These are phyloP conservation scores for Exophiala spinifera DNA, from an alignment of 2,329 filamentous ascomycete genomes.

Conservation along the genomic window DNA sequence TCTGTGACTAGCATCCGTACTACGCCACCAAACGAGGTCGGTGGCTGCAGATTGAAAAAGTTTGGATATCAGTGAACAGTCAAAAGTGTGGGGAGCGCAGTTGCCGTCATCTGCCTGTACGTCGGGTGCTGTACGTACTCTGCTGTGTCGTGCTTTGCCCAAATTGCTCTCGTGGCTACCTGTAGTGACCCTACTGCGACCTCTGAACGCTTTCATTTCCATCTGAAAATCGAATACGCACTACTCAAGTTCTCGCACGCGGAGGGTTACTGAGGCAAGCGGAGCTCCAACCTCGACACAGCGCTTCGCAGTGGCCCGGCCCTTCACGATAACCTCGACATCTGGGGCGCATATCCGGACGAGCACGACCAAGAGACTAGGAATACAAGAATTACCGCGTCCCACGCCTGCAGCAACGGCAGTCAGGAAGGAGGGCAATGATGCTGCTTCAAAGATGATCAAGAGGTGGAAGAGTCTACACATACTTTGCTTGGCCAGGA, in stretches of 20 bases:
- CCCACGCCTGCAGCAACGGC: not conserved
- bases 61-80: too few species aligned
- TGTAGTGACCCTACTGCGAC: not conserved
- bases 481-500: not conserved
- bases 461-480: not conserved
- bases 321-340: too few species aligned
- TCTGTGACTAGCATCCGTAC: too few species aligned
- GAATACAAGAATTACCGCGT: not conserved
- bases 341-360: too few species aligned
- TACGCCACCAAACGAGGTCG: too few species aligned
- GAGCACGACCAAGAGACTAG: not conserved
- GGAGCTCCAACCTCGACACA: too few species aligned
- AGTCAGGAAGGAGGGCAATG: not conserved
- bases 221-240: too few species aligned
- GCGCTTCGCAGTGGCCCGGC: too few species aligned
- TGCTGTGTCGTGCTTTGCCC: not conserved
- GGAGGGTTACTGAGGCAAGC: too few species aligned
- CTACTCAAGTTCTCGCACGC: too few species aligned
- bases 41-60: too few species aligned
- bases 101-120: not conserved
- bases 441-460: conserved; percentile 1
- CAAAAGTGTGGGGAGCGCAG: too few species aligned
- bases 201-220: not conserved
- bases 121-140: not conserved
- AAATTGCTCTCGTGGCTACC: not conserved